These are phyloP conservation scores for Singerocomus inundabilis DNA, from an alignment of 1,284 basidiomycete genomes.

Conservation along the genomic window DNA sequence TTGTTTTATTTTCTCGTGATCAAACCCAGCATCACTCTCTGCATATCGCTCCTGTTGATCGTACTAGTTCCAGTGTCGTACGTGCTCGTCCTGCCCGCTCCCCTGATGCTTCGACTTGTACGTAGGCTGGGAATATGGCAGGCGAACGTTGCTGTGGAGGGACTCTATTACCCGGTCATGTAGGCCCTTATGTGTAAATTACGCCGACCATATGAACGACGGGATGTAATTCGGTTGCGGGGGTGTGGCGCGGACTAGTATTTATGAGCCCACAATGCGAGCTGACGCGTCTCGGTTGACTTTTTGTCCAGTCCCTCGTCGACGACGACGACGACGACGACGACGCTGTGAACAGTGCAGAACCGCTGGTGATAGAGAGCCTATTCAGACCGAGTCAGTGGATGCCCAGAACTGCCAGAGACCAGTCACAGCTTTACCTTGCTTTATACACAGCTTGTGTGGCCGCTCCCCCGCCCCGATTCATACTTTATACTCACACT, in stretches of 20 bases:
- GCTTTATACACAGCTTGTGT: conserved; percentile 28
- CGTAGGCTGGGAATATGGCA: conserved; percentile 74
- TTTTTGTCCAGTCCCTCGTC: conserved; percentile 17
- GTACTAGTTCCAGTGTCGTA: conserved; percentile 57
- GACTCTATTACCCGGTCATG: conserved; percentile 53
- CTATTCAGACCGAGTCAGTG: conserved; percentile 8
- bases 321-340: not conserved
- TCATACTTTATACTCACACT: conserved; percentile 18
- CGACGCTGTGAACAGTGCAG: conserved; percentile 1
- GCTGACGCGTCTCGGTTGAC: conserved; percentile 37
- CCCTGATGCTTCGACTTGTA: conserved; percentile 60
- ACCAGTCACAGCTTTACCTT: conserved; percentile 7
- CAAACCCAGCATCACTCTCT: conserved; percentile 75
- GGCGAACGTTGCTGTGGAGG: conserved; percentile 75
- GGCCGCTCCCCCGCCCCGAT: not conserved
- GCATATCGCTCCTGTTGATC: conserved; percentile 55
- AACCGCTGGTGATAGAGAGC: not conserved
- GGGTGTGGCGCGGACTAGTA: conserved; percentile 29
- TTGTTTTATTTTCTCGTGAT: conserved; percentile 83
- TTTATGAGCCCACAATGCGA: conserved; percentile 31
- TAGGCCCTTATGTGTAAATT: conserved; percentile 6
- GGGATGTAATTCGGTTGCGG: conserved; percentile 17
- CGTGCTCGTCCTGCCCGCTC: conserved; percentile 60
- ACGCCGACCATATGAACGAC: not conserved
- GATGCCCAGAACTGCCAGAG: not conserved